Evolutionary conservation across 129 eudicot species (phyloP), one percentile per base, ranked within the genome.

Genomic region (Pittosporum tobira): DNA sequence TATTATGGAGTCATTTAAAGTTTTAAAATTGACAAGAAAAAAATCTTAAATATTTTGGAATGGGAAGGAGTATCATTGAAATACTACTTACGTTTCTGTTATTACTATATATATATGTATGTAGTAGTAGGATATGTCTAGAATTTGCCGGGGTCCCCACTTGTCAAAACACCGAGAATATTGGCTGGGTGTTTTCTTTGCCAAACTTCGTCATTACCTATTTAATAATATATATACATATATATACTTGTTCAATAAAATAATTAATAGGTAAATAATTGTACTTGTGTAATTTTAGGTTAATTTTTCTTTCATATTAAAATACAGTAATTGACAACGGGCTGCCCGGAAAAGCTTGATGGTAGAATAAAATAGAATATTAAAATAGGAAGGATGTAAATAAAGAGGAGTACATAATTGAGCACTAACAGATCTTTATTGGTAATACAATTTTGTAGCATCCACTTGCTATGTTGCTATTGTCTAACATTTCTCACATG

Each of bases 161-260:
- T 69, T 66, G 40, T 65, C 80, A 75, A 65, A 75, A 59, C 76
- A 75, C 63, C 76, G 76, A 65, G 81, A 75, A 75, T 70, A 75
- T 65, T 75, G 81, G 50, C 51, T 11, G 24, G 44, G 65, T 75
- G 81, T 70, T 70, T 62, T 57, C 63, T 72, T 6, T 38, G 26
- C 21, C 59, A 9, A 40, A 15, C 34, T 44, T 60, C 23, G 6
- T 44, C 57, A 26, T 9, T 26, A 5, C 21, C 6, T 0, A 1
- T 3, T 16, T 44, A 31, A 19, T 19, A 2, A 51, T 24, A 50
- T 51, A 0, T 51, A 15, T 24, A 25, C 24, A 51, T 51, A 9
- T 10, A 24, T 51, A 25, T 9, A 10, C 24, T 5, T 23, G 5
- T 10, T n/a, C n/a, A n/a, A n/a, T n/a, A n/a, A n/a, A 45, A n/a